Evolutionary conservation across 331 rosid species (phyloP), one percentile per base, ranked within the genome.

Genomic region (Ulmus americana): DNA sequence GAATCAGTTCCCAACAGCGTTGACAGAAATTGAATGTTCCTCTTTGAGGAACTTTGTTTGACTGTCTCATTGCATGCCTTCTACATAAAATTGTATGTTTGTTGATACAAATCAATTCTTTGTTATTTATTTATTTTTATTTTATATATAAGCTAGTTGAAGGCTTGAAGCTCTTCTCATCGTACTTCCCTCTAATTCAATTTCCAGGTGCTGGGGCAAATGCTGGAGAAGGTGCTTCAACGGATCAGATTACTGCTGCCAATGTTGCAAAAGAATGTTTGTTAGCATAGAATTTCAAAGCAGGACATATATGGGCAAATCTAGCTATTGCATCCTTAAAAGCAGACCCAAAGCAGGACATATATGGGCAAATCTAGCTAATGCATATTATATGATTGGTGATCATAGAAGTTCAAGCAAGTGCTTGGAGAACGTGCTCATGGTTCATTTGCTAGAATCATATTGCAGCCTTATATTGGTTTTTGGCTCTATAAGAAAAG

Each of bases 341-440:
- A 75, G 81, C 78, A 44, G 98, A 92, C 63, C 88, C 20, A 89
- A 83, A 83, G 89, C 96, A 75, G 95, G 91, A 45, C 98, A 92
- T 79, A 74, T 84, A 28, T 92, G 95, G 98, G 83, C 88, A 46
- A 92, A 85, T 83, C 96, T 92, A 77, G 94, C 95, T 38, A 75
- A 80, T 82, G 94, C 91, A 52, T 89, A 86, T 80, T 70, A 72
- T 74, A 46, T 86, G 66, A 77, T 65, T 56, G 90, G 95, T 63
- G 96, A 92, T 82, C 86, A 86, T 75, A 82, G 89, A 77, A 89
- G 88, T 83, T 89, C 98, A 75, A 76, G 89, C 86, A 89, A 89
- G 80, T 86, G 97, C 84, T 82, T 89, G 81, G 97, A 89, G 91
- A 89, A 89, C 97, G 98, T 92, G 87, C 86, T 79, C 51, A 79